Conservation (phyloP, 805 yeast genomes). For the Monosporozyma yasuniensis region DNA sequence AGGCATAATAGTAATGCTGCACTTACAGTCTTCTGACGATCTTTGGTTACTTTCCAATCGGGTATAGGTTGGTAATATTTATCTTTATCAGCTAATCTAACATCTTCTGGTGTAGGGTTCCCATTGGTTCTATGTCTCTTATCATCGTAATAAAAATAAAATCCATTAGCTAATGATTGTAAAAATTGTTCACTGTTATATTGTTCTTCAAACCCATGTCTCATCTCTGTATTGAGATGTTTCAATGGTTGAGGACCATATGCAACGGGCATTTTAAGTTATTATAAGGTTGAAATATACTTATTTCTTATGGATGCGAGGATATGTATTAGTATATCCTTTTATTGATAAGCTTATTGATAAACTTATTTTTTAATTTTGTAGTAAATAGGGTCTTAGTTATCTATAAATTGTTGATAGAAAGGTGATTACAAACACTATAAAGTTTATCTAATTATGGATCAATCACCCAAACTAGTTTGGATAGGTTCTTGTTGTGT, state of each 20-base stretch:
- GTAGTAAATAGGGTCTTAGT: background rate
- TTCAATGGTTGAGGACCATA: constrained; percentile 34
- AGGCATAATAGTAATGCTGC: constrained; percentile 89
- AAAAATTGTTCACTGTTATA: constrained; percentile 41
- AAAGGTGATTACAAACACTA: background rate
- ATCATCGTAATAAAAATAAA: constrained; percentile 79
- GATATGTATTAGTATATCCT: background rate
- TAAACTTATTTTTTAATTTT: too few relatives aligned
- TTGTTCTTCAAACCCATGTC: constrained; percentile 65
- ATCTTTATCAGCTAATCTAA: constrained; percentile 36
- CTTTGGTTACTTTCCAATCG: constrained; percentile 89
- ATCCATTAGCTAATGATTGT: constrained; percentile 50
- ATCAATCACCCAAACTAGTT: background rate
- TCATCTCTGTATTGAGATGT: constrained; percentile 46
- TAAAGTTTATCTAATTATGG: background rate
- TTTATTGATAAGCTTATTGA: background rate
- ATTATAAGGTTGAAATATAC: background rate
- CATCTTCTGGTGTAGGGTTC: constrained; percentile 56
- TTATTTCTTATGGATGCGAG: background rate
- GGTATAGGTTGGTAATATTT: constrained; percentile 56
- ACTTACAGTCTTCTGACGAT: constrained; percentile 83
- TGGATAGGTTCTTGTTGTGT: background rate
- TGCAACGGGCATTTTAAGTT: constrained; percentile 17
- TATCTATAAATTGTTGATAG: background rate
- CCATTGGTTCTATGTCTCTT: constrained; percentile 90